Evolutionary conservation across 352 stramenopile species (phyloP).

Genomic region (Globisporangium spiculum): DNA sequence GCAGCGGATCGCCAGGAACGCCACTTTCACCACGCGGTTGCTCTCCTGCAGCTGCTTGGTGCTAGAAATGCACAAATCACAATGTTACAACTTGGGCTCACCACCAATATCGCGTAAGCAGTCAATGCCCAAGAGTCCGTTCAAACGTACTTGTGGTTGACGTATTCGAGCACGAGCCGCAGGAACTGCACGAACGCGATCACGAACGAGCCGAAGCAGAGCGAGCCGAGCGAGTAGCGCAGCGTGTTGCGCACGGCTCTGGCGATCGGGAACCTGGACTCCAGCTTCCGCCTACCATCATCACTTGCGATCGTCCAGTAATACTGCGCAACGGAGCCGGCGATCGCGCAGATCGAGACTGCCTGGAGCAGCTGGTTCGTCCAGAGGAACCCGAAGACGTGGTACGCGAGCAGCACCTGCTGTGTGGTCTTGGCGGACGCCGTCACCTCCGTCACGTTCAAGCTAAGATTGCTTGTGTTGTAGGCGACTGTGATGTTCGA

Average conservation of each 20-base stretch:
- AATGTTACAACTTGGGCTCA: not conserved
- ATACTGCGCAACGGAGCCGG: slow-evolving; percentile 88
- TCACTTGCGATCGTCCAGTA: slow-evolving; percentile 86
- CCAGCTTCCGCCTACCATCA: slow-evolving; percentile 36
- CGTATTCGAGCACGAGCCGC: slow-evolving; percentile 90
- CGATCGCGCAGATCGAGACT: slow-evolving; percentile 93
- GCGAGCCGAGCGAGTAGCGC: slow-evolving; percentile 93
- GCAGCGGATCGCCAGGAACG: slow-evolving; percentile 79
- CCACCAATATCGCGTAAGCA: not conserved
- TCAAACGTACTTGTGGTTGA: slow-evolving; percentile 89
- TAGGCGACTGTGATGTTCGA: slow-evolving; percentile 34
- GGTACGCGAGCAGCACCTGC: slow-evolving; percentile 60
- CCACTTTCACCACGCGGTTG: slow-evolving; percentile 81
- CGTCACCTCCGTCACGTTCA: slow-evolving; percentile 23
- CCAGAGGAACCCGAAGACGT: slow-evolving; percentile 97
- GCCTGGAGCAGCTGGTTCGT: slow-evolving; percentile 95
- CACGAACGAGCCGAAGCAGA: slow-evolving; percentile 95
- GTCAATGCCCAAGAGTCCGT: not conserved
- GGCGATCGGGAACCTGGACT: slow-evolving; percentile 59
- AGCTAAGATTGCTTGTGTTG: slow-evolving; percentile 21
- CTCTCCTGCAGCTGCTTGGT: slow-evolving; percentile 69
- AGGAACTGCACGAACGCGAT: slow-evolving; percentile 97
- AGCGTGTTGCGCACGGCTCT: slow-evolving; percentile 55
- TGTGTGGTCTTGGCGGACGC: slow-evolving; percentile 43
- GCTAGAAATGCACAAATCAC: slow-evolving; percentile 23